These are phyloP conservation scores for Wickerhamomyces pijperi DNA, from an alignment of 805 yeast genomes.

Conservation along the genomic window DNA sequence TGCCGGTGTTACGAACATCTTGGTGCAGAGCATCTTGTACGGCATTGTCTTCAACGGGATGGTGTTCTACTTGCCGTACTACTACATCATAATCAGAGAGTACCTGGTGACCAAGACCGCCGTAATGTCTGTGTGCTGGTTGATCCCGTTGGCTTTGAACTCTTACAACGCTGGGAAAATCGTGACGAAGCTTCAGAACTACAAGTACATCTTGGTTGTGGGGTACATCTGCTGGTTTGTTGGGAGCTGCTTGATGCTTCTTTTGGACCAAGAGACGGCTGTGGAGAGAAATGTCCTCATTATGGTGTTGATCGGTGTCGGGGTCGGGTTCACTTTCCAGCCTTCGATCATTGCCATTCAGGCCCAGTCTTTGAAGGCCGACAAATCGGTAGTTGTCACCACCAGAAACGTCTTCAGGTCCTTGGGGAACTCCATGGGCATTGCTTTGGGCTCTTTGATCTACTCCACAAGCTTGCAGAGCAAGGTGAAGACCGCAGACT, in stretches of 20 bases:
- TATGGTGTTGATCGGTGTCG: constrained; percentile 26
- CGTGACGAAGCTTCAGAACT: constrained; percentile 32
- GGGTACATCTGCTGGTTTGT: constrained; percentile 34
- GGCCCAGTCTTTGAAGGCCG: constrained; percentile 37
- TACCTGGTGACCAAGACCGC: constrained; percentile 3
- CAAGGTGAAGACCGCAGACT: background rate
- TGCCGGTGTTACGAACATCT: constrained; percentile 24
- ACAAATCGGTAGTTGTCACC: constrained; percentile 47
- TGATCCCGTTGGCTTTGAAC: constrained; percentile 29
- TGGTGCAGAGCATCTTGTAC: constrained; percentile 30
- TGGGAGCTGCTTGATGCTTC: constrained; percentile 26
- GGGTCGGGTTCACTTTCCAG: constrained; percentile 25
- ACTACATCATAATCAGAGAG: constrained; percentile 26
- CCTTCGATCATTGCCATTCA: constrained; percentile 35
- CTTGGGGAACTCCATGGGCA: constrained; percentile 50
- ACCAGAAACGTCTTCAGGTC: constrained; percentile 45
- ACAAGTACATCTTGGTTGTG: constrained; percentile 25
- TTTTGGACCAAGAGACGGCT: constrained; percentile 20
- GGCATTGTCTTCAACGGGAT: constrained; percentile 38
- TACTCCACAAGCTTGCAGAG: constrained; percentile 2
- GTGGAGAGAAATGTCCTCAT: constrained; percentile 23
- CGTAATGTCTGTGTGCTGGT: constrained; percentile 26
- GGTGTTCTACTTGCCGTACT: constrained; percentile 36
- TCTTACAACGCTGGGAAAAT: constrained; percentile 35
- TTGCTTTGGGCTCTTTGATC: constrained; percentile 26